Conservation (phyloP, 2,329 filamentous ascomycete species). For the Fusarium sp. region DNA sequence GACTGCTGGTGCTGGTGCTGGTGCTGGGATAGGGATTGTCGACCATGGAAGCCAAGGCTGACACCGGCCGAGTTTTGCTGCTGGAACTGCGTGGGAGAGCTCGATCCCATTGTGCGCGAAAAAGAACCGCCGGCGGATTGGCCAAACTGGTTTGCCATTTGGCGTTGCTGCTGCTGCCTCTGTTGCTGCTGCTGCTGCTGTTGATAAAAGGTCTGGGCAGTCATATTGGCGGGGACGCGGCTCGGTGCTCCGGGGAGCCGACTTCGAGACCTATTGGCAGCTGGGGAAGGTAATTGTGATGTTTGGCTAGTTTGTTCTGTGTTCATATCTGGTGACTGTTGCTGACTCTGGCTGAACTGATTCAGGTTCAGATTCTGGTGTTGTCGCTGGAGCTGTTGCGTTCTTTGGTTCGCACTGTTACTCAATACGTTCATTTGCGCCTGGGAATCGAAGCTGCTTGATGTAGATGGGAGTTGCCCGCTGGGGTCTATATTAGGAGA, state of each 20-base stretch:
- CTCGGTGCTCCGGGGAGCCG: constrained; percentile 8
- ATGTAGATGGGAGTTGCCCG: constrained; percentile 22
- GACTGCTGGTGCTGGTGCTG: constrained; percentile 22
- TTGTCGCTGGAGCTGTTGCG: constrained; percentile 31
- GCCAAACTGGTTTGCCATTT: constrained; percentile 36
- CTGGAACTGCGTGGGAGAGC: constrained; percentile 33
- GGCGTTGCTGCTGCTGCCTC: constrained; percentile 36
- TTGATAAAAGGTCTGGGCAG: constrained; percentile 29
- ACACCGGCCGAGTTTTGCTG: constrained; percentile 34
- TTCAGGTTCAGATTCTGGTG: constrained; percentile 19
- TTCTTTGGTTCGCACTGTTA: constrained; percentile 13
- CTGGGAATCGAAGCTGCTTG: constrained; percentile 39
- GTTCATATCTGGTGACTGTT: constrained; percentile 16
- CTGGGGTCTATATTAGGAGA: constrained; percentile 30
- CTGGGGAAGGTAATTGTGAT: constrained; percentile 12
- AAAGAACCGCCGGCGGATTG: constrained; percentile 25
- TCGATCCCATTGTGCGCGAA: constrained; percentile 23
- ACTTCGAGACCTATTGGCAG: constrained; percentile 6
- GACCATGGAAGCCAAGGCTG: not conserved
- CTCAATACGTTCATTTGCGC: constrained; percentile 15
- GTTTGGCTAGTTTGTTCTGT: constrained; percentile 15
- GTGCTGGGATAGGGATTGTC: constrained; percentile 14
- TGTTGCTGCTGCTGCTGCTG: constrained; percentile 37
- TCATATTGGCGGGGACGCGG: constrained; percentile 14
- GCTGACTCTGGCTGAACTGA: constrained; percentile 27